phyloP scores from a whole-genome alignment of 2,329 filamentous ascomycete genomes.

The Dothiorella sarmentorum region DNA sequence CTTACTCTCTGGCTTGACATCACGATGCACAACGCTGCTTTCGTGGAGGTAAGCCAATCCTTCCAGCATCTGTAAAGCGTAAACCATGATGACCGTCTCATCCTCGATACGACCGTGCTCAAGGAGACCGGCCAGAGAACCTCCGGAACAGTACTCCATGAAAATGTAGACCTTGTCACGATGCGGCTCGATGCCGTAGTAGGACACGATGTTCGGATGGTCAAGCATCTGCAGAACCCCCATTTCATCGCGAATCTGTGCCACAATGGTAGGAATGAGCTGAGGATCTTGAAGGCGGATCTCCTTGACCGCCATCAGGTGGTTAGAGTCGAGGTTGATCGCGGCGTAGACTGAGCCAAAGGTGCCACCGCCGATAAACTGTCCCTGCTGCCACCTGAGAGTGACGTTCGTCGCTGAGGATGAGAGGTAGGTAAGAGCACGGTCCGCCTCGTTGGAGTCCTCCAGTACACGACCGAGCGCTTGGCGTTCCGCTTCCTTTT shows the following conservation, averaged over 20 bases:
- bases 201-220: slow-evolving; percentile 96
- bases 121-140: slow-evolving; percentile 81
- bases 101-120: slow-evolving; percentile 98
- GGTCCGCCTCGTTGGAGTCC: slow-evolving; percentile 91
- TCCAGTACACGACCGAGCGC: slow-evolving; percentile 87
- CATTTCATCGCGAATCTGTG: slow-evolving; percentile 96
- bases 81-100: slow-evolving; percentile 96
- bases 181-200: slow-evolving; percentile 97
- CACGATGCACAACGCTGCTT: slow-evolving; percentile 86
- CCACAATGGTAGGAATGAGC: slow-evolving; percentile 87
- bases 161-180: slow-evolving; percentile 99
- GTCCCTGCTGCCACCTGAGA: slow-evolving; percentile 97
- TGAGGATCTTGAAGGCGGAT: slow-evolving; percentile 96
- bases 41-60: slow-evolving; percentile 92
- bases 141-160: slow-evolving; percentile 98
- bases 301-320: slow-evolving; percentile 98
- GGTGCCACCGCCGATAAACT: slow-evolving; percentile 93
- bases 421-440: slow-evolving; percentile 88
- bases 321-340: slow-evolving; percentile 93
- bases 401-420: slow-evolving; percentile 93
- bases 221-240: slow-evolving; percentile 90
- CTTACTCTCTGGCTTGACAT: slow-evolving; percentile 96
- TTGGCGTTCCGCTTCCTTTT: slow-evolving; percentile 80
- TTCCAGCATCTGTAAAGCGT: slow-evolving; percentile 88
- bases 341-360: slow-evolving; percentile 97